These are phyloP conservation scores for Hexamita inflata DNA, from an alignment of 208 protist species.

Conservation along the genomic window DNA sequence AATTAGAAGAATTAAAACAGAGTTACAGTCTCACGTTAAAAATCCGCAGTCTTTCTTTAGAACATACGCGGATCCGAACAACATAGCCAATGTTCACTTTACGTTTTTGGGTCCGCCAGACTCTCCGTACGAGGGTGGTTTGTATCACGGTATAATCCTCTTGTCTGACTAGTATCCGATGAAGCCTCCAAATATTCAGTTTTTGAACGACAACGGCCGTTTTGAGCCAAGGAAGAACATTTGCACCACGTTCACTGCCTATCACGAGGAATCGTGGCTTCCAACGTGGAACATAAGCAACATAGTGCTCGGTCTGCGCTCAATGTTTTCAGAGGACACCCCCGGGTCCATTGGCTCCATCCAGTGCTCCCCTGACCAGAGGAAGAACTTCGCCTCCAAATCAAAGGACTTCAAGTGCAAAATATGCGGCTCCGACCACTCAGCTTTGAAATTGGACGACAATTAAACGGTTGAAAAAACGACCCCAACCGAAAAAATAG, in stretches of 20 bases:
- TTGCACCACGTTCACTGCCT: slow-evolving; percentile 13
- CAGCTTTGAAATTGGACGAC: no score
- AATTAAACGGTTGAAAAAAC: no score
- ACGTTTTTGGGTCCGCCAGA: neutral
- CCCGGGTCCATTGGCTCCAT: slow-evolving; percentile 5
- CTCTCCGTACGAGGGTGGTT: neutral
- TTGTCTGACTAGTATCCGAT: neutral
- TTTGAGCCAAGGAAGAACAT: slow-evolving; percentile 18
- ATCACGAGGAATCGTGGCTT: slow-evolving; percentile 6
- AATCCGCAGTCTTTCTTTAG: neutral
- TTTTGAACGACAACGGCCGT: slow-evolving; percentile 1
- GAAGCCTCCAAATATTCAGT: neutral
- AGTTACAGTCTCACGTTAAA: neutral
- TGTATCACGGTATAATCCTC: slow-evolving; percentile 18
- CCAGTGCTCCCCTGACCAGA: neutral
- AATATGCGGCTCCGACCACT: neutral
- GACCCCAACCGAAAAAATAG: no score
- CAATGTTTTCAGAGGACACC: slow-evolving; percentile 18
- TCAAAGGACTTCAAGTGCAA: neutral
- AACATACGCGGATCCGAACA: neutral
- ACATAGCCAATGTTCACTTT: slow-evolving; percentile 16
- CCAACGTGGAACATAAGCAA: slow-evolving; percentile 4
- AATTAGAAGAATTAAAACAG: neutral
- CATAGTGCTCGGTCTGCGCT: slow-evolving; percentile 7
- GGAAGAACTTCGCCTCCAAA: neutral